Conservation (phyloP, 208 protist species). For the Leishmania tarentolae region DNA sequence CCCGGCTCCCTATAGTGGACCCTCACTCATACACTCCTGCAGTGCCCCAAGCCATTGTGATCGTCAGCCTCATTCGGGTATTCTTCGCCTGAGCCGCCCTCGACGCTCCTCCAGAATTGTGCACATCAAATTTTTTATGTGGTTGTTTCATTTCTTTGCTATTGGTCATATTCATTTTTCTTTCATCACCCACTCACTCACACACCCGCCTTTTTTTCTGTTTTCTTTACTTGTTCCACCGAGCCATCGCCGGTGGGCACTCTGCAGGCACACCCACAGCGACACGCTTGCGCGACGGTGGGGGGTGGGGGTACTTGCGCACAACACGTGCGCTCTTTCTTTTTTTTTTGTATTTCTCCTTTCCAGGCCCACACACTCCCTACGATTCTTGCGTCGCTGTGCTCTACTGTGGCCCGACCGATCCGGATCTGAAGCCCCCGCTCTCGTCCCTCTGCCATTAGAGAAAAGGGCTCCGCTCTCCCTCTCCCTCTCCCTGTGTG, state of each 20-base stretch:
- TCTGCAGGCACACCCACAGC: background rate
- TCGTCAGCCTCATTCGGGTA: background rate
- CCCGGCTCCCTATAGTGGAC: background rate
- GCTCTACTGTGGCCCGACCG: background rate
- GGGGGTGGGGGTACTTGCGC: background rate
- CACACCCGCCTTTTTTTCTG: background rate
- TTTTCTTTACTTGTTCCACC: background rate
- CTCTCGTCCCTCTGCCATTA: background rate
- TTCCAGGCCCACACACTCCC: background rate
- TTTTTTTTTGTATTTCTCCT: background rate
- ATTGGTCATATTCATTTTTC: background rate
- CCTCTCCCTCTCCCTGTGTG: background rate
- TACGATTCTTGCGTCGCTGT: background rate
- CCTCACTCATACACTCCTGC: background rate
- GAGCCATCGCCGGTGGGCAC: constrained; percentile 2
- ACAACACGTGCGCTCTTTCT: background rate
- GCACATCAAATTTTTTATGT: background rate
- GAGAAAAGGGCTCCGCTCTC: background rate
- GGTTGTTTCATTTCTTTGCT: background rate
- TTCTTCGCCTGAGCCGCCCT: background rate
- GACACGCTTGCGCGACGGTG: background rate
- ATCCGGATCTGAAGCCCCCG: background rate
- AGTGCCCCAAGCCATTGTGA: background rate
- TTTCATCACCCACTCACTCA: background rate
- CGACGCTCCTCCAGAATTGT: background rate